These are phyloP conservation scores for Radiomyces spectabilis DNA, from an alignment of 192 early-diverging fungal genomes.

Conservation along the genomic window DNA sequence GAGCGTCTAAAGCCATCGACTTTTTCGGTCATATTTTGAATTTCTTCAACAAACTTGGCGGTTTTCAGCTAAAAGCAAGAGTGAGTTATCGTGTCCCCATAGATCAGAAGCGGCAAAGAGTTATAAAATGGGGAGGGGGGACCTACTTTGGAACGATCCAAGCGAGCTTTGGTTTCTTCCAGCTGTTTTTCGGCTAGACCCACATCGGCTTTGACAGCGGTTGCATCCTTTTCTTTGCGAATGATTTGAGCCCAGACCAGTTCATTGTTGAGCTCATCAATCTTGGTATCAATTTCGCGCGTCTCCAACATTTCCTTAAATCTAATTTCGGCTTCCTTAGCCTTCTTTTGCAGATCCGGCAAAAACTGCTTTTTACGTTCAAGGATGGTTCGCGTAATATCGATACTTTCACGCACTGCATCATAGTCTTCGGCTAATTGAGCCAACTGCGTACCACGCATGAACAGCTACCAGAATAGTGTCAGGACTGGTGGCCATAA, in stretches of 20 bases:
- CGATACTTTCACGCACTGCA: conserved; percentile 47
- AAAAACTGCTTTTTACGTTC: conserved; percentile 48
- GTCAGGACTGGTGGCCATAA: neutral
- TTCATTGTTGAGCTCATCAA: conserved; percentile 55
- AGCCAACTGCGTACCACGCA: conserved; percentile 77
- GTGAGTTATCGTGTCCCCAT: too few species aligned
- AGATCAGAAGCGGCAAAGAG: neutral
- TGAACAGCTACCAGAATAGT: conserved; percentile 55
- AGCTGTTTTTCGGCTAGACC: neutral
- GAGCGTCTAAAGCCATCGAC: conserved; percentile 25
- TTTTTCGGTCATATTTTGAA: conserved; percentile 28
- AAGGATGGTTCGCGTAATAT: conserved; percentile 42
- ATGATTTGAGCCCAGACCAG: conserved; percentile 72
- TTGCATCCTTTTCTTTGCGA: conserved; percentile 37
- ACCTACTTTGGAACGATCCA: neutral
- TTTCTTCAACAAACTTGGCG: neutral
- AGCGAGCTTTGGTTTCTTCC: neutral
- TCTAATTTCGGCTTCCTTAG: conserved; percentile 54
- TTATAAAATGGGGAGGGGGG: neutral
- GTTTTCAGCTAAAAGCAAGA: conserved; percentile 1
- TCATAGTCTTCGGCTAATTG: conserved; percentile 73
- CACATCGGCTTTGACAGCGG: neutral
- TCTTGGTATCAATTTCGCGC: conserved; percentile 41
- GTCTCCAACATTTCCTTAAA: conserved; percentile 64
- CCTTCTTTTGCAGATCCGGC: conserved; percentile 62